A percentile compares a stretch with the other conserved stretches of the same genome.
These are phyloP conservation scores for Hylodesmum podocarpum DNA, from an alignment of 306 rosid species.

Conservation along the genomic window DNA sequence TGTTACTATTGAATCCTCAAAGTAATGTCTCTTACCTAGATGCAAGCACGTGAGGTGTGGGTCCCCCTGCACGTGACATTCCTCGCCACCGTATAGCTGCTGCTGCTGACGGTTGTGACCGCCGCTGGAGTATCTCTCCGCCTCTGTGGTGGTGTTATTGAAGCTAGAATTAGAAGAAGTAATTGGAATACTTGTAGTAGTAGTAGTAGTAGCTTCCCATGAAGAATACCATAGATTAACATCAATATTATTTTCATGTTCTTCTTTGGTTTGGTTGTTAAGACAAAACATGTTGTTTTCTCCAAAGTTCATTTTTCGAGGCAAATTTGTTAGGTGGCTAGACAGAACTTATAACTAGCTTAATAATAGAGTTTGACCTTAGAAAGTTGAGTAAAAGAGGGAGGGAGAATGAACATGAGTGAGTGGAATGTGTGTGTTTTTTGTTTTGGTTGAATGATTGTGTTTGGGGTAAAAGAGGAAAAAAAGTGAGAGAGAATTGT, in stretches of 20 bases:
- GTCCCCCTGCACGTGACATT: constrained; percentile 54
- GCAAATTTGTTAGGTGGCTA: neutral
- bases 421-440: neutral
- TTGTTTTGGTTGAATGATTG: neutral
- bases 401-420: neutral
- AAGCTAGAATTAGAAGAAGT: neutral
- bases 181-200: too few species aligned
- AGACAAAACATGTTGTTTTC: neutral
- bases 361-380: neutral
- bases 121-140: neutral
- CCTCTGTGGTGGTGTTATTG: neutral
- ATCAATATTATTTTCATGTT: neutral
- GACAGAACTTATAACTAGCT: too few species aligned
- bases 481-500: neutral
- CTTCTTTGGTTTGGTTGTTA: neutral
- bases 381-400: neutral
- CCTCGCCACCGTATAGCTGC: constrained; percentile 35
- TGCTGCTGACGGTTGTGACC: neutral
- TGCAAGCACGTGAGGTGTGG: constrained; percentile 73
- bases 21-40: constrained; percentile 81
- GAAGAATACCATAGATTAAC: neutral
- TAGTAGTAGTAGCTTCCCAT: neutral
- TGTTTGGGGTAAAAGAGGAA: constrained; percentile 7
- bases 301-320: neutral
- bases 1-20: constrained; percentile 62